These are phyloP conservation scores for Beverwykella pulmonaria DNA, from an alignment of 495 filamentous ascomycete species.

Conservation along the genomic window DNA sequence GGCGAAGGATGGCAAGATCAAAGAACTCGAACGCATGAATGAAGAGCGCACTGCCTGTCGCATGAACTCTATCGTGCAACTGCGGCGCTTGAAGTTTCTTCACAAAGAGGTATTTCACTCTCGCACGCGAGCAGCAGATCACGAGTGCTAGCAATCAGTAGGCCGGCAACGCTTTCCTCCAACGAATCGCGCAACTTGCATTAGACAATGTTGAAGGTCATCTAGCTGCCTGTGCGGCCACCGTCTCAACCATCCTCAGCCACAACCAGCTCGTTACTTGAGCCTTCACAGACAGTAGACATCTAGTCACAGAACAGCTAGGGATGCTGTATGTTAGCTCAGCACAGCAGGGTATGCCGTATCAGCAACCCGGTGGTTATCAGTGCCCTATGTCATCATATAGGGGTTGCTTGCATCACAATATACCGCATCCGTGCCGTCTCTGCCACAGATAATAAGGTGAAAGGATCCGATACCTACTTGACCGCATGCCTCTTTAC, in stretches of 20 bases:
- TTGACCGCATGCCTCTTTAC: too few relatives aligned
- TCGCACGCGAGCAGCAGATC: neutral
- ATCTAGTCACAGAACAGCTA: too few relatives aligned
- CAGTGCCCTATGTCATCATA: too few relatives aligned
- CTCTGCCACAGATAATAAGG: too few relatives aligned
- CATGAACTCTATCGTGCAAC: neutral
- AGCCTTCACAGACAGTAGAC: neutral
- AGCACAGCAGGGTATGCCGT: too few relatives aligned
- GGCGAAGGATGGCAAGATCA: neutral
- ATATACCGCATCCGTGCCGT: too few relatives aligned
- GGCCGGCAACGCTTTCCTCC: neutral
- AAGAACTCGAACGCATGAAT: neutral
- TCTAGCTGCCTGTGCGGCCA: neutral
- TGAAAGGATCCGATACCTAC: too few relatives aligned
- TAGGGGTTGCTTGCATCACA: too few relatives aligned
- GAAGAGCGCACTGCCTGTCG: neutral
- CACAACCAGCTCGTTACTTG: neutral
- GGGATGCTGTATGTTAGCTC: too few relatives aligned
- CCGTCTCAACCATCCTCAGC: neutral
- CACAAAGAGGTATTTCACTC: neutral
- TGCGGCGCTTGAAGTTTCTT: neutral
- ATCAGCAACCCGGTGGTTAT: too few relatives aligned
- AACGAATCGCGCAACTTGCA: neutral
- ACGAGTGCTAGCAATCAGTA: neutral
- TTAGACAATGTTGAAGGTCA: neutral